These are phyloP conservation scores for Firmiana major DNA, from an alignment of 345 rosid species.

Conservation along the genomic window DNA sequence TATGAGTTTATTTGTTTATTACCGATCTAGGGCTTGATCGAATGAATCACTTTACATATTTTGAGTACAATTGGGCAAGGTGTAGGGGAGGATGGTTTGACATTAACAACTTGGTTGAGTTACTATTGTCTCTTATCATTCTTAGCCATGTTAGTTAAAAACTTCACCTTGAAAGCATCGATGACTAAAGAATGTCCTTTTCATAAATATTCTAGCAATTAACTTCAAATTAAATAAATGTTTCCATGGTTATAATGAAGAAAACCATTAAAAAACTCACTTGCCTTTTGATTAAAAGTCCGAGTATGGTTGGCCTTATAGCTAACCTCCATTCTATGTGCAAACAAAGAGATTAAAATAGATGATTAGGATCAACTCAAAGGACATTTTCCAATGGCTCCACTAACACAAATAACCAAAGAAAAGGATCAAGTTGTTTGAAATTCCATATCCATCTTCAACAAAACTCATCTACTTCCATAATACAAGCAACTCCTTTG, in stretches of 20 bases:
- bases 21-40: neutral
- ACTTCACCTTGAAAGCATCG: neutral
- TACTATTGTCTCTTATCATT: too few species aligned
- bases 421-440: neutral
- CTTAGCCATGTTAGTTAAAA: neutral
- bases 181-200: neutral
- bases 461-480: constrained; percentile 8
- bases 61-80: neutral
- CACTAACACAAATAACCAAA: constrained; percentile 6
- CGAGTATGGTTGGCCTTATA: neutral
- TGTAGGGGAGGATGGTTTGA: neutral
- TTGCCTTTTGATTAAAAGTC: neutral
- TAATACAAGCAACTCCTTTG: neutral
- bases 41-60: neutral
- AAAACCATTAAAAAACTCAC: neutral
- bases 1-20: neutral
- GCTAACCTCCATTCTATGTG: neutral
- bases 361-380: neutral
- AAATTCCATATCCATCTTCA: neutral
- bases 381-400: neutral
- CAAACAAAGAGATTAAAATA: neutral
- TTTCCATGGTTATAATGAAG: neutral
- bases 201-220: neutral
- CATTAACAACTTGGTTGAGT: too few species aligned
- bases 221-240: neutral